Conservation (phyloP, 352 stramenopile species). For the Phytophthora vignae region DNA sequence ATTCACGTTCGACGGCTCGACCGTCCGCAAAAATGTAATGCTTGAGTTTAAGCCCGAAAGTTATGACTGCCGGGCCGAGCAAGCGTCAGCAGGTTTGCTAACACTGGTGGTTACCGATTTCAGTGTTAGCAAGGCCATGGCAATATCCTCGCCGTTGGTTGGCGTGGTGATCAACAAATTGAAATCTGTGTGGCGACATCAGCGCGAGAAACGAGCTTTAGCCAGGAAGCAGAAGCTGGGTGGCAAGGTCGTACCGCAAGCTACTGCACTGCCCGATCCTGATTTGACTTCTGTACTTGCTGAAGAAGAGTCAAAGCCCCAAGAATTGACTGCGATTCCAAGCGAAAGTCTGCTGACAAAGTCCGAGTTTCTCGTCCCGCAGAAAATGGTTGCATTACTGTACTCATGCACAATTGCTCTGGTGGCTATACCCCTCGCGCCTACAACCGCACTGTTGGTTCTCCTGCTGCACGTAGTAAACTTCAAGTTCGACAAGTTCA, state of each 20-base stretch:
- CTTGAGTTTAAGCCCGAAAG: slow-evolving; percentile 61
- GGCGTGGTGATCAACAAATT: slow-evolving; percentile 32
- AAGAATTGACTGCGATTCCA: slow-evolving; percentile 1
- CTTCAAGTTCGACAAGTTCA: slow-evolving; percentile 86
- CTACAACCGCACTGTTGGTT: slow-evolving; percentile 57
- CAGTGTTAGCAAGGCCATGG: slow-evolving; percentile 65
- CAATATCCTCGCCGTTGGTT: slow-evolving; percentile 40
- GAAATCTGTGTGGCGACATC: slow-evolving; percentile 16
- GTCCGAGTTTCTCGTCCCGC: slow-evolving; percentile 76
- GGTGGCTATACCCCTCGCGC: slow-evolving; percentile 76
- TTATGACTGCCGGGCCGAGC: slow-evolving; percentile 67
- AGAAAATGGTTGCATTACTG: slow-evolving; percentile 86
- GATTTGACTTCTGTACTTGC: background rate
- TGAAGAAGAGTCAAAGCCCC: slow-evolving; percentile 5
- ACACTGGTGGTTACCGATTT: slow-evolving; percentile 84
- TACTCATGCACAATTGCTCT: slow-evolving; percentile 82
- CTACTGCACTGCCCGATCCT: background rate
- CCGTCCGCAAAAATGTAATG: slow-evolving; percentile 69
- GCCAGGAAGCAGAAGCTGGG: slow-evolving; percentile 13
- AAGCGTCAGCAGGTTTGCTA: slow-evolving; percentile 69
- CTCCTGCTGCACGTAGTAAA: slow-evolving; percentile 70
- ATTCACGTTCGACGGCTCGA: slow-evolving; percentile 51
- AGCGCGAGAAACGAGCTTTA: slow-evolving; percentile 22
- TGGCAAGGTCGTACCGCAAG: slow-evolving; percentile 34
- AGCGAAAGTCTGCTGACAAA: slow-evolving; percentile 37